A percentile compares a stretch with the other conserved stretches of the same genome.
These are phyloP conservation scores for Fusarium drepaniforme DNA, from an alignment of 2,329 filamentous ascomycete genomes.

Conservation along the genomic window DNA sequence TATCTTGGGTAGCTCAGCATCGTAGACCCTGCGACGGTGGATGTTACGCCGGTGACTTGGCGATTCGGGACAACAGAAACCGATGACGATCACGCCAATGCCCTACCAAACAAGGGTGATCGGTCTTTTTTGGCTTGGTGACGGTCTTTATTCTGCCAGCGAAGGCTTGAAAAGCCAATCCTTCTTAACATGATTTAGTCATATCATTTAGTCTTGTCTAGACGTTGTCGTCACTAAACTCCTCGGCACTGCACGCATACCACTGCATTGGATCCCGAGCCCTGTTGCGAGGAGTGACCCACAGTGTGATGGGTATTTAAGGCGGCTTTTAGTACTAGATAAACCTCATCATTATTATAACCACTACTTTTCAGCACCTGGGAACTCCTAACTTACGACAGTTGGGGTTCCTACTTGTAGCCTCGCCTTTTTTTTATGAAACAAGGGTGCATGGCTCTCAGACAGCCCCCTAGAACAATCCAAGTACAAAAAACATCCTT, in stretches of 20 bases:
- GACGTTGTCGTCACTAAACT: neutral
- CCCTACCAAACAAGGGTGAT: neutral
- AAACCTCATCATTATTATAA: no score
- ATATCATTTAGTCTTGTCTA: neutral
- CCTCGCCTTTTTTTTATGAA: no score
- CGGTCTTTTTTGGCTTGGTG: no score
- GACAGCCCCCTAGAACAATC: no score
- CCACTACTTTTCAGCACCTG: no score
- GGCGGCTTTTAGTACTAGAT: no score
- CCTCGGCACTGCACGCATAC: neutral
- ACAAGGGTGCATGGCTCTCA: no score
- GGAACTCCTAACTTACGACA: no score
- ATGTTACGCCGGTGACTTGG: neutral
- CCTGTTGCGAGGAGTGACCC: neutral
- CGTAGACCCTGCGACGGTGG: neutral
- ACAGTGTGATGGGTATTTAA: no score
- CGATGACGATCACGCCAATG: neutral
- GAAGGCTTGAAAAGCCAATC: neutral
- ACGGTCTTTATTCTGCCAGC: neutral
- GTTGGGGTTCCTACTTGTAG: no score
- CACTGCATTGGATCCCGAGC: neutral
- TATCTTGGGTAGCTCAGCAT: neutral
- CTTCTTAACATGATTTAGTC: neutral
- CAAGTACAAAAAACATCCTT: no score
- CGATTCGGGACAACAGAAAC: neutral